Percentiles rank a stretch among this genome's conserved stretches.
Evolutionary conservation across 495 filamentous ascomycete species (phyloP).

Genomic region (Penicillium cosmopolitanum): DNA sequence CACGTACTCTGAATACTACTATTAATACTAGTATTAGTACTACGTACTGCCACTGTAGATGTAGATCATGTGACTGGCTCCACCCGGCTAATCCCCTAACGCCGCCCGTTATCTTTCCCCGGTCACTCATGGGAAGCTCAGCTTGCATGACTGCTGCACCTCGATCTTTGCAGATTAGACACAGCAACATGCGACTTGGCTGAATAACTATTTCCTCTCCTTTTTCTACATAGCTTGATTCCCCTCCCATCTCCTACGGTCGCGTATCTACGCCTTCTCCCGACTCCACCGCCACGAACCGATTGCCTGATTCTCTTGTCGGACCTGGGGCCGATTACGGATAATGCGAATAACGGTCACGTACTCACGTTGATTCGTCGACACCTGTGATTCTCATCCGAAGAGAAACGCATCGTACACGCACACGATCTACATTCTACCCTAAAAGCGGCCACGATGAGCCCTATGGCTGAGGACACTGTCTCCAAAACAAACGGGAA

Average conservation of each 20-base stretch:
- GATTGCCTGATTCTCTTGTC: slow-evolving; percentile 7
- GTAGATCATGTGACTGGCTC: slow-evolving; percentile 15
- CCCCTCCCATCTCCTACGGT: neutral
- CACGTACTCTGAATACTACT: no score
- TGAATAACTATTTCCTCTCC: neutral
- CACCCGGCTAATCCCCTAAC: slow-evolving; percentile 17
- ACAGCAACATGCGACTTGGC: slow-evolving; percentile 1
- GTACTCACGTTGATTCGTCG: slow-evolving; percentile 1
- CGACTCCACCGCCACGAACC: slow-evolving; percentile 5
- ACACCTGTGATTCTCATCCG: neutral
- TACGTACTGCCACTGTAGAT: neutral
- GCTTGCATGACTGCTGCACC: slow-evolving; percentile 1
- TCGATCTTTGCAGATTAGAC: neutral
- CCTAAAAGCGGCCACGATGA: slow-evolving; percentile 11
- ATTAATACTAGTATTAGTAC: no score
- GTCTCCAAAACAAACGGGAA: slow-evolving; percentile 13
- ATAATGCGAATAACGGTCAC: slow-evolving; percentile 9
- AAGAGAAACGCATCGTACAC: neutral
- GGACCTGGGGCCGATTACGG: neutral
- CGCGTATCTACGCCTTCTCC: neutral
- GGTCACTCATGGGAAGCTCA: slow-evolving; percentile 3
- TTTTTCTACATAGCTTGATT: neutral
- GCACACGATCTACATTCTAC: neutral
- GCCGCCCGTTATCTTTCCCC: slow-evolving; percentile 24
- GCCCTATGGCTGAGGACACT: slow-evolving; percentile 11